phyloP scores from a whole-genome alignment of 2,329 filamentous ascomycete genomes.

The Cladosporium sp. region DNA sequence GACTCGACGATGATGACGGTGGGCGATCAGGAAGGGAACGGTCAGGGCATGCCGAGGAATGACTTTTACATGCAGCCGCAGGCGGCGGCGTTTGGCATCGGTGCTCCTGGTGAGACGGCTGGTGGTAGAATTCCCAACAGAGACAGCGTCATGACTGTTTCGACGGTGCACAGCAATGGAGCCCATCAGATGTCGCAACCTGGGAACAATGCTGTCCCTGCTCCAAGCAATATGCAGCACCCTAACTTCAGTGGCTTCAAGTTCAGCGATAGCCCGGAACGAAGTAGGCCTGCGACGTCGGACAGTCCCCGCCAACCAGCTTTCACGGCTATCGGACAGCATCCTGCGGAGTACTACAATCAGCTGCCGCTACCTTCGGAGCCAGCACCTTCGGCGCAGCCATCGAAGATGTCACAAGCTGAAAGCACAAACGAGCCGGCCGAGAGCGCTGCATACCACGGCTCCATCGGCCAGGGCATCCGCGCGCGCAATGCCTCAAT shows the following conservation, averaged over 20 bases:
- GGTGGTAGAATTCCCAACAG: background rate
- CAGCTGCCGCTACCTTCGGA: background rate
- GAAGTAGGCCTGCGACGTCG: constrained; percentile 12
- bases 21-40: constrained; percentile 2
- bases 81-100: constrained; percentile 14
- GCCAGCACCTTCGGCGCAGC: background rate
- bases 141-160: background rate
- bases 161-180: background rate
- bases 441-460: constrained; percentile 15
- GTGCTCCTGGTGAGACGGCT: background rate
- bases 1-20: constrained; percentile 10
- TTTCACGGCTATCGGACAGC: background rate
- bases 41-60: constrained; percentile 8
- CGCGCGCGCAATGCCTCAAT: constrained; percentile 8
- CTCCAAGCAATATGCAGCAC: background rate
- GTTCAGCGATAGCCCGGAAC: constrained; percentile 15
- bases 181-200: background rate
- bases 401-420: background rate
- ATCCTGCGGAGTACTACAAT: background rate
- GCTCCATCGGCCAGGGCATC: constrained; percentile 13
- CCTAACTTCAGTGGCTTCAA: constrained; percentile 16
- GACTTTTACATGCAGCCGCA: constrained; percentile 20
- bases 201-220: background rate
- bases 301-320: background rate
- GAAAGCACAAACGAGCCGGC: constrained; percentile 4